Base-by-base conservation (phyloP, 441 rosid genomes). In the Pelargonium cotyledonis region DNA sequence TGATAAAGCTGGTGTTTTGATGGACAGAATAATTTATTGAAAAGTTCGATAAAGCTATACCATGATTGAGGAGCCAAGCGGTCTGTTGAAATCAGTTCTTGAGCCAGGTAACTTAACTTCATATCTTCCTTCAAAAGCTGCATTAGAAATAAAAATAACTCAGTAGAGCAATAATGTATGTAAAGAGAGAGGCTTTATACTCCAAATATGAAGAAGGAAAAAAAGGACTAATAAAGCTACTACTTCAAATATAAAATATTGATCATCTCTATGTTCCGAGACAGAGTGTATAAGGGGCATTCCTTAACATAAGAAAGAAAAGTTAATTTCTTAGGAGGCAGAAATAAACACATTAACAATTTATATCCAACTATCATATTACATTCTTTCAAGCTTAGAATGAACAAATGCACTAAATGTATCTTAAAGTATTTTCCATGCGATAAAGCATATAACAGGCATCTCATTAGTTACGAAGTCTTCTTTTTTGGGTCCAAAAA, bases 81-180 rank as follows among this genome's bases (percentile, higher is more conserved):
- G 77, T 95, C 98, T 10, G 88, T 88, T 77, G 95, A 86, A 73
- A 87, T 86, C 72, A 95, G 80, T 73, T 92, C 99, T 68, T 88
- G 97, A 73, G 97, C 99, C 66, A 95, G 80, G 87, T 90, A 89
- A 81, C 99, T 90, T 67, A 95, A 79, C 82, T 90, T 92, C 99
- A 95, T 90, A 71, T 90, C 99, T 78, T 95, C 98, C 85, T 95
- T 90, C 77, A 95, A 86, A 82, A 92, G 98, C 98, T 95, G 89
- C 80, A 79, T 75, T 18, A 74, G 41, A 64, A 18, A 55, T 46
- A 60, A 38, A 63, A 68, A 68, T 31, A 35, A 29, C 75, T 68
- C 18, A 60, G 65, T 58, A 63, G 72, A 60, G 18, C 64, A 57
- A 65, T 29, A 63, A 53, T 63, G 46, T 15, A 65, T 66, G 18